A percentile compares a stretch with the other conserved stretches of the same genome.
Evolutionary conservation across 2,329 filamentous ascomycete species (phyloP).

Genomic region (Peltaster fructicola): DNA sequence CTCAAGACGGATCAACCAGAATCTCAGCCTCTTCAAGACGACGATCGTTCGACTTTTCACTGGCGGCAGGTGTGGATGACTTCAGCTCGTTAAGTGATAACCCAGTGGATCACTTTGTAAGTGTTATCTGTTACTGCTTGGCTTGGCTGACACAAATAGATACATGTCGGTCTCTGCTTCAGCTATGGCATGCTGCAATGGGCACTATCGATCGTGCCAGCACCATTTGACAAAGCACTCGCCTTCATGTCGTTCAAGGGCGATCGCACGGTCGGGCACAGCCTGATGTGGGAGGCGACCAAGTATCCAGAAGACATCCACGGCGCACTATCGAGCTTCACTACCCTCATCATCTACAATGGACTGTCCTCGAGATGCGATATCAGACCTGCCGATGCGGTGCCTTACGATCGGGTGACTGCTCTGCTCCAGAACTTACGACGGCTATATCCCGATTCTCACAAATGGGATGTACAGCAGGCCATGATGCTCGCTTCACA

Average conservation of each 20-base stretch:
- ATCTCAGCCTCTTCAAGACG: too few relatives aligned
- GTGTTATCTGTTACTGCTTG: too few relatives aligned
- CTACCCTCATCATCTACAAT: conserved; percentile 76
- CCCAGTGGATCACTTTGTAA: too few relatives aligned
- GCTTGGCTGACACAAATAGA: too few relatives aligned
- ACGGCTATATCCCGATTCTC: conserved; percentile 57
- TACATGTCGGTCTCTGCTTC: too few relatives aligned
- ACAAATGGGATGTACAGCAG: too few relatives aligned
- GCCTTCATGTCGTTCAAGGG: conserved; percentile 82
- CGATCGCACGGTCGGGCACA: conserved; percentile 64
- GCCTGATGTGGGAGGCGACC: conserved; percentile 80
- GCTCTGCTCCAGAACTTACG: conserved; percentile 58
- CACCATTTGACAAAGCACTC: conserved; percentile 70
- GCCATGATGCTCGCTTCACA: too few relatives aligned
- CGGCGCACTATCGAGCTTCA: conserved; percentile 71
- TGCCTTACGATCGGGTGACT: conserved; percentile 51
- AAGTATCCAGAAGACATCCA: conserved; percentile 67
- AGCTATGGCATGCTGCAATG: conserved; percentile 74
- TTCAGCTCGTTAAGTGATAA: too few relatives aligned
- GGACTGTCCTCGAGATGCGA: conserved; percentile 72
- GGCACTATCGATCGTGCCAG: conserved; percentile 82
- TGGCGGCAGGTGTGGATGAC: too few relatives aligned
- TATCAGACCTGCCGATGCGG: conserved; percentile 53
- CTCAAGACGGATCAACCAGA: too few relatives aligned
- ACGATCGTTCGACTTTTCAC: too few relatives aligned